Conservation (phyloP, 305 asterid species). For the Solanum aculeatissimum region DNA sequence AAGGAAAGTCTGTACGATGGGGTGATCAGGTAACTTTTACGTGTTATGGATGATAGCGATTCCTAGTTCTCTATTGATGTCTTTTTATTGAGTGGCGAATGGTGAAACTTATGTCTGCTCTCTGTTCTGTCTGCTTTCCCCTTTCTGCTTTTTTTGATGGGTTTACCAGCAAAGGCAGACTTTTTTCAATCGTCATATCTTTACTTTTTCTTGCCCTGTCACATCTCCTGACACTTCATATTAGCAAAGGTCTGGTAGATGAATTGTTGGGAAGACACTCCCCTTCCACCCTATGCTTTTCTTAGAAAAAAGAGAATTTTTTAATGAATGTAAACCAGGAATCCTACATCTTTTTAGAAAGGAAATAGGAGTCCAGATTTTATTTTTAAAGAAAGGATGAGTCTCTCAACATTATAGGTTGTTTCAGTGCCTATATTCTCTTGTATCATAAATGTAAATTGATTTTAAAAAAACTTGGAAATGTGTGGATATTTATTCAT, state of each 20-base stretch:
- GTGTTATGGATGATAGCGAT: background rate
- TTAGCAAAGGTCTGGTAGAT: background rate
- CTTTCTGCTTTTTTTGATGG: background rate
- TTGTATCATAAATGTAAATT: background rate
- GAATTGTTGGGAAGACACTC: background rate
- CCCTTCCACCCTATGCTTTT: background rate
- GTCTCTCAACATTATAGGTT: background rate
- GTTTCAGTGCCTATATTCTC: background rate
- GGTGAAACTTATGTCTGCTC: background rate
- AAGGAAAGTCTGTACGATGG: constrained; percentile 96
- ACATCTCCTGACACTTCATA: background rate
- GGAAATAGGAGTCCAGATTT: background rate
- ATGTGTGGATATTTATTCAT: background rate
- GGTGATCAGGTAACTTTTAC: constrained; percentile 72
- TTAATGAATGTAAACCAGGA: background rate
- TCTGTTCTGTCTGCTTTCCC: background rate
- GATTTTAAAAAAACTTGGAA: background rate
- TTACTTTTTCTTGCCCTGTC: background rate
- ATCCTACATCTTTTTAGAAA: background rate
- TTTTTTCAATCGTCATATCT: background rate
- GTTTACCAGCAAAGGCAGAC: background rate
- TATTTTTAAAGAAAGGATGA: background rate
- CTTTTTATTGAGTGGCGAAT: background rate
- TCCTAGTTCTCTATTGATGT: background rate
- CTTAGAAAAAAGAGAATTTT: background rate